These are phyloP conservation scores for Candida alai DNA, from an alignment of 805 yeast genomes.

Conservation along the genomic window DNA sequence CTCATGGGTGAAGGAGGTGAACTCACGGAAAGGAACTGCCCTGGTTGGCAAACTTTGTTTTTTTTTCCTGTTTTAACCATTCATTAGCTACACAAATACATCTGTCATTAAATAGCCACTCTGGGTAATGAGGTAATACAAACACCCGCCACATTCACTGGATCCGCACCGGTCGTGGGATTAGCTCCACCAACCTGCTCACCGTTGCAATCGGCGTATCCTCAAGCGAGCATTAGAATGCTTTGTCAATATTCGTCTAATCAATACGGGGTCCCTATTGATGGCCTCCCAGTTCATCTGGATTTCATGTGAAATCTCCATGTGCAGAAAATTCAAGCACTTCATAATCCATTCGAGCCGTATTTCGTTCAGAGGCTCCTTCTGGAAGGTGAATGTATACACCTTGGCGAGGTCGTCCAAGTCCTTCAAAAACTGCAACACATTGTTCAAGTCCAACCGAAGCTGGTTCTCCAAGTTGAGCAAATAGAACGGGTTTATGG, in stretches of 20 bases:
- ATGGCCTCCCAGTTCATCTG: slow-evolving; percentile 17
- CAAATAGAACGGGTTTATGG: slow-evolving; percentile 15
- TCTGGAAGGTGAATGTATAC: slow-evolving; percentile 15
- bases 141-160: too few relatives aligned
- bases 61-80: too few relatives aligned
- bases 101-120: too few relatives aligned
- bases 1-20: too few relatives aligned
- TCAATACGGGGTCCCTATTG: slow-evolving; percentile 5
- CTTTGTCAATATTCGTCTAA: slow-evolving; percentile 7
- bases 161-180: too few relatives aligned
- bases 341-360: slow-evolving; percentile 20
- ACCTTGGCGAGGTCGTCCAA: slow-evolving; percentile 15
- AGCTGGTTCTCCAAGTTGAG: slow-evolving; percentile 15
- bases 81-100: too few relatives aligned
- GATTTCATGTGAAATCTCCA: slow-evolving; percentile 9
- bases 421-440: slow-evolving; percentile 14
- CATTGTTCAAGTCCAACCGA: slow-evolving; percentile 8
- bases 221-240: slow-evolving; percentile 5
- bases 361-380: slow-evolving; percentile 12
- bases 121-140: too few relatives aligned
- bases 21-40: too few relatives aligned
- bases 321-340: slow-evolving; percentile 11
- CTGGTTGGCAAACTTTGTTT: too few relatives aligned
- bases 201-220: neutral
- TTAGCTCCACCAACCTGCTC: too few relatives aligned